These are phyloP conservation scores for Fragaria nilgerrensis DNA, from an alignment of 306 rosid genomes.

Conservation along the genomic window DNA sequence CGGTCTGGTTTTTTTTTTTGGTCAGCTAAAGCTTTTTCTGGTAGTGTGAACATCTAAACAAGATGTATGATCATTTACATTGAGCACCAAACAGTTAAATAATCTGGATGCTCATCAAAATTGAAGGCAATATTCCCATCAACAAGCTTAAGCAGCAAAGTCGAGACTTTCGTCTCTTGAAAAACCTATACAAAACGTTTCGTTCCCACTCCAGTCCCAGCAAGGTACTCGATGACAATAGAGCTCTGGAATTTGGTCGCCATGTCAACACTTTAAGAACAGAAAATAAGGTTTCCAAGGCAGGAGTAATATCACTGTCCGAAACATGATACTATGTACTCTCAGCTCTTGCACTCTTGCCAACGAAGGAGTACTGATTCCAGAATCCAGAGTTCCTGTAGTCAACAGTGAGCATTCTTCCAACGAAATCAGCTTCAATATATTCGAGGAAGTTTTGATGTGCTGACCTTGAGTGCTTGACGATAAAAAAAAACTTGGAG, in stretches of 20 bases:
- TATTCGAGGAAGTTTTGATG: too few species aligned
- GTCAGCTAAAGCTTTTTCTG: too few species aligned
- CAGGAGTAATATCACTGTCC: slow-evolving; percentile 38
- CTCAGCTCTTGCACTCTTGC: slow-evolving; percentile 48
- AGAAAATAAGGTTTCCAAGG: slow-evolving; percentile 38
- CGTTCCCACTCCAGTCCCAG: slow-evolving; percentile 26
- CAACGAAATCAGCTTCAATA: slow-evolving; percentile 26
- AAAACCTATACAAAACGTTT: slow-evolving; percentile 41
- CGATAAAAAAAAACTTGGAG: too few species aligned
- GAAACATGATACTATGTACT: slow-evolving; percentile 39
- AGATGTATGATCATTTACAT: neutral
- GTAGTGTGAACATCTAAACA: slow-evolving; percentile 13
- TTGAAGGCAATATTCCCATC: neutral
- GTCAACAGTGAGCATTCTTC: slow-evolving; percentile 47
- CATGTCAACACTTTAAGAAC: slow-evolving; percentile 42
- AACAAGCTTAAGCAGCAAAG: neutral
- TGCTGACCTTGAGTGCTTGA: too few species aligned
- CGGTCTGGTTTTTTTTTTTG: too few species aligned
- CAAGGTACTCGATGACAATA: slow-evolving; percentile 32
- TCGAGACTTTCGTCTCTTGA: slow-evolving; percentile 29
- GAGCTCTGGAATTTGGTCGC: slow-evolving; percentile 47
- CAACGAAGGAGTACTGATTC: slow-evolving; percentile 44
- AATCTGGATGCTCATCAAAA: slow-evolving; percentile 6
- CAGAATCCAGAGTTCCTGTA: slow-evolving; percentile 31
- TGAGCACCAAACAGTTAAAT: slow-evolving; percentile 4